Evolutionary conservation across 768 basidiomycete genomes (phyloP).

Genomic region (Lentinula raphanica): DNA sequence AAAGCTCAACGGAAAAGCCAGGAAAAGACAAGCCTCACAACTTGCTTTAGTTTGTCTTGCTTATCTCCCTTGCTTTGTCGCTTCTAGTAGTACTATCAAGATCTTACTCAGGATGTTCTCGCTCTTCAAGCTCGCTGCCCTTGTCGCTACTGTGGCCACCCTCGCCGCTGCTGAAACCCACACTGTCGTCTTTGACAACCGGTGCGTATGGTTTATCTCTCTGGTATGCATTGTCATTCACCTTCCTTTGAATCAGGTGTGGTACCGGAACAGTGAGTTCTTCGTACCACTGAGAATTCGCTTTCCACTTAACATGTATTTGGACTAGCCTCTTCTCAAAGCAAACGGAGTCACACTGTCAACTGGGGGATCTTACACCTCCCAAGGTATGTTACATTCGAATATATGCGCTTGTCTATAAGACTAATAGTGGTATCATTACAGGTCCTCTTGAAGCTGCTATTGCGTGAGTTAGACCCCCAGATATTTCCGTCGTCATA

Average conservation of each 20-base stretch:
- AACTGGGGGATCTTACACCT: constrained; percentile 22
- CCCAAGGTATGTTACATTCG: constrained; percentile 9
- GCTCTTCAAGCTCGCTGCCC: not conserved
- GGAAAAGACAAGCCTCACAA: not conserved
- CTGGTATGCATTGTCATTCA: too few species aligned
- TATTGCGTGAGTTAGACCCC: constrained; percentile 22
- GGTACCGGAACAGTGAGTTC: constrained; percentile 1
- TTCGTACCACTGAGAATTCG: not conserved
- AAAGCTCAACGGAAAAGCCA: not conserved
- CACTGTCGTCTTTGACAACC: constrained; percentile 2
- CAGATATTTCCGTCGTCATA: not conserved
- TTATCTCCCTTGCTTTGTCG: not conserved
- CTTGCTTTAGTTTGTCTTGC: not conserved
- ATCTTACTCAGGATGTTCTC: not conserved
- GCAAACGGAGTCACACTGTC: constrained; percentile 21
- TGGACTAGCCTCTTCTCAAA: constrained; percentile 8
- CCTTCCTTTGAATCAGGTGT: not conserved
- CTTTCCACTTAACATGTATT: not conserved
- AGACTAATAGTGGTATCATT: not conserved
- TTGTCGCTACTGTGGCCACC: not conserved
- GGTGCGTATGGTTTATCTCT: not conserved
- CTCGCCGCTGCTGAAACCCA: not conserved
- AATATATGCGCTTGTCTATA: not conserved
- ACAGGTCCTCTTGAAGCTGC: constrained; percentile 21
- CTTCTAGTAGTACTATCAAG: not conserved